phyloP scores from a whole-genome alignment of 2,329 filamentous ascomycete species.

The Simplicillium aogashimaense region DNA sequence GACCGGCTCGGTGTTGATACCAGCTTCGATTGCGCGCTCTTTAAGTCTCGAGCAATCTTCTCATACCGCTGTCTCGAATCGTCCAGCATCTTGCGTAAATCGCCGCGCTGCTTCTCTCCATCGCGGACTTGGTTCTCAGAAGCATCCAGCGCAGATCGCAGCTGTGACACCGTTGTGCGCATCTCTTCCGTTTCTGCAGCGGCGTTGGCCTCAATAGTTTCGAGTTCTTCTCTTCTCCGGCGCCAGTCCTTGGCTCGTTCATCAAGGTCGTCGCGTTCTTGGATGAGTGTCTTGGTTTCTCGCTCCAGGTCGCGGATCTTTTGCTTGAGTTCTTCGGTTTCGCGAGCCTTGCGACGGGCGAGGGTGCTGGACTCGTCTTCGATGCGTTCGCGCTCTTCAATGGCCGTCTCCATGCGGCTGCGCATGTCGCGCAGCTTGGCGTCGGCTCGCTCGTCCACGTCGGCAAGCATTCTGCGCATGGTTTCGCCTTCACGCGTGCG shows the following conservation, averaged over 20 bases:
- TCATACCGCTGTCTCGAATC: constrained; percentile 70
- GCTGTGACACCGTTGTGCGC: constrained; percentile 63
- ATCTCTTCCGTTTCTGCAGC: constrained; percentile 67
- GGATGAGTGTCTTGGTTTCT: constrained; percentile 57
- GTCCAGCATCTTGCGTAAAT: constrained; percentile 66
- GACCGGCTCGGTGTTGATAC: constrained; percentile 26
- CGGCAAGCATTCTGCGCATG: constrained; percentile 80
- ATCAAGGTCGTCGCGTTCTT: constrained; percentile 72
- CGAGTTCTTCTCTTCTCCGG: constrained; percentile 63
- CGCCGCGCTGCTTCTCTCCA: constrained; percentile 71
- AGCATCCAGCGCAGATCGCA: constrained; percentile 74
- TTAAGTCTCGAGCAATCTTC: constrained; percentile 62
- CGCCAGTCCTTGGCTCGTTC: constrained; percentile 65
- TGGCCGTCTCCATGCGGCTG: constrained; percentile 73
- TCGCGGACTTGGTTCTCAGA: constrained; percentile 77
- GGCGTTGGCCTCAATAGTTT: constrained; percentile 58
- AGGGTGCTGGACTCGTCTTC: constrained; percentile 82
- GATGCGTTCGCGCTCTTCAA: constrained; percentile 88
- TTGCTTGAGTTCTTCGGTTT: constrained; percentile 75
- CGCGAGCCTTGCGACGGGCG: constrained; percentile 65
- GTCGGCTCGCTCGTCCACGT: constrained; percentile 78
- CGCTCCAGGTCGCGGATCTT: constrained; percentile 76
- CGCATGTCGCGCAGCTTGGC: constrained; percentile 79
- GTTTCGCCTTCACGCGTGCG: constrained; percentile 87
- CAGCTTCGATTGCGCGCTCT: constrained; percentile 39